Evolutionary conservation across 164 flowering plant species (phyloP), one percentile per base, ranked within the genome.

Genomic region (Aristolochia californica): DNA sequence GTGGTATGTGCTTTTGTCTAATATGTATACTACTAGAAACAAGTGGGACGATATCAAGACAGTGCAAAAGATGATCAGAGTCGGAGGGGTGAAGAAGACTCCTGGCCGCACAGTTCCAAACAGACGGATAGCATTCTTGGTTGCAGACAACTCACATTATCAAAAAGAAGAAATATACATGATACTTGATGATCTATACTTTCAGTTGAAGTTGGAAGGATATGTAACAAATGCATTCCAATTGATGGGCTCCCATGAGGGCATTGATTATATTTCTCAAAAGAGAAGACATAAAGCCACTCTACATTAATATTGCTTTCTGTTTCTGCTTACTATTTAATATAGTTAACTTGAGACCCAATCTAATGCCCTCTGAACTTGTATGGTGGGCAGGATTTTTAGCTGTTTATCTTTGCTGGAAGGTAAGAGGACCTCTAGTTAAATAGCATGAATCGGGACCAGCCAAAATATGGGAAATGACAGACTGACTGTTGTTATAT

Each of bases 21-120:
- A 66, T 65, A 56, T 67, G 20, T 78, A 65, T 64, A 75, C 86
- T 21, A 57, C 63, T 43, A 57, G 62, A 24, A 74, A 66, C 59
- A 69, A 68, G 61, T 81, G 83, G 83, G 71, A 62, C 24, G 81
- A 81, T 64, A 78, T 81, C 16, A 74, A 75, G 70, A 68, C 58
- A 56, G 73, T 78, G 24, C 66, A 81, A 52, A 74, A 67, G 50
- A 64, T 66, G 74, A 77, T 81, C 81, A 66, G 83, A 58, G 70
- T 56, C 43, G 64, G 64, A 57, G 71, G 78, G 25, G 59, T 81
- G 5, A 79, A 68, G 60, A 81, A 81, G 70, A 67, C 59, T 58
- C 83, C 83, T 43, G 86, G 83, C 17, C 59, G n/a, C n/a, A 61
- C 57, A 78, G 86, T 67, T 67, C 66, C 45, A 63, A 79, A 51